These are phyloP conservation scores for Candida anglica DNA, from an alignment of 805 yeast species.

Conservation along the genomic window DNA sequence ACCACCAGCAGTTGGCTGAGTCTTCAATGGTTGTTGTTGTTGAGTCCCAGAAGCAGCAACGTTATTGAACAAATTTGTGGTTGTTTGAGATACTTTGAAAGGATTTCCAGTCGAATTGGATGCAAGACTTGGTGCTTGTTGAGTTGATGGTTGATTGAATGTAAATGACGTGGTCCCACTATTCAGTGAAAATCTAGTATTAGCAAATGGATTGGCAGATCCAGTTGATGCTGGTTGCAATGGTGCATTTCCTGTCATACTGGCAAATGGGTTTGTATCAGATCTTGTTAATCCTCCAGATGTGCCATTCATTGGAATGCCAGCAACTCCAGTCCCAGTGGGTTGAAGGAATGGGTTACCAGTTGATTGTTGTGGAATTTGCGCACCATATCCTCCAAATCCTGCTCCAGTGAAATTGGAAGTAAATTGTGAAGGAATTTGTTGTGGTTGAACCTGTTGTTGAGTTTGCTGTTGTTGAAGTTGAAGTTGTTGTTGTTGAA, in stretches of 20 bases:
- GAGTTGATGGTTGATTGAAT: conserved; percentile 13
- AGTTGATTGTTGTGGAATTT: background rate
- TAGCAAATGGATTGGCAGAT: conserved; percentile 45
- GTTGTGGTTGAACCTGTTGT: conserved; percentile 2
- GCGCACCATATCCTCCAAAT: conserved; percentile 1
- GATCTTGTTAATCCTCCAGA: conserved; percentile 15
- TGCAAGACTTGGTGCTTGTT: conserved; percentile 14
- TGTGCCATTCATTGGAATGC: no score
- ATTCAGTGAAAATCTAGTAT: conserved; percentile 29
- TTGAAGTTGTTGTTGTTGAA: conserved; percentile 10
- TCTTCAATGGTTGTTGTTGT: conserved; percentile 26
- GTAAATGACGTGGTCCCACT: conserved; percentile 30
- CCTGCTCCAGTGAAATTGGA: conserved; percentile 4
- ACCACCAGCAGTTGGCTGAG: conserved; percentile 71
- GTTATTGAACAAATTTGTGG: conserved; percentile 26
- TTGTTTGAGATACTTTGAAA: conserved; percentile 42
- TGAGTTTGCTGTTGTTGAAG: conserved; percentile 7
- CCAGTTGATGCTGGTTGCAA: conserved; percentile 10
- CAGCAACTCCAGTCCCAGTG: background rate
- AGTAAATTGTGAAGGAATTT: background rate
- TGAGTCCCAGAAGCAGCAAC: conserved; percentile 14
- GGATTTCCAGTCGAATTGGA: conserved; percentile 59
- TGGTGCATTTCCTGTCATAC: conserved; percentile 13
- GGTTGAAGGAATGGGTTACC: conserved; percentile 4
- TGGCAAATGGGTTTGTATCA: conserved; percentile 35